Base-by-base conservation (phyloP, 2,329 filamentous ascomycete species). In the Penicillium sclerotigenum region DNA sequence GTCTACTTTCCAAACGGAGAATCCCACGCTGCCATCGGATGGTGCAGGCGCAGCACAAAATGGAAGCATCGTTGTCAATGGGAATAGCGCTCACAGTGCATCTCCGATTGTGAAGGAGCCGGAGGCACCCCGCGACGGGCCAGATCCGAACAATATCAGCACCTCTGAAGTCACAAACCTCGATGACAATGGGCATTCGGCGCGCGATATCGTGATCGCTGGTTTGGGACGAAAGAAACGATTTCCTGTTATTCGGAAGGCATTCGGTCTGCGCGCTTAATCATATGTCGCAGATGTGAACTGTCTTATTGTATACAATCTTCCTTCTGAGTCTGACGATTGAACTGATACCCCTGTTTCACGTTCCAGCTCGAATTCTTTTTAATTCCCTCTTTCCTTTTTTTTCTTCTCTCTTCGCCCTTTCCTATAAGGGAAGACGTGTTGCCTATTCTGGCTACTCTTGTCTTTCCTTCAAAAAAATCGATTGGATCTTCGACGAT, bases 181-280 rank as follows among this genome's bases (percentile, higher is more conserved):
- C 4, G 60, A 65, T 37, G 57, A 63, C 2, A 52, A 54, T 24
- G 53, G 59, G 8, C 49, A 31, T 7, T 46, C 55, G 3, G 68
- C 63, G 20, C 60, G 64, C n/a, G 66, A 73, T 33, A 63, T 74
- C 18, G 68, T 69, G n/a, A 68, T 73, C 33, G 67, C 70, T 40
- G 64, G 67, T 5, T 66, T 67, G 20, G 75, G 71, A 34, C 77
- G 75, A 56, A 79, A 78, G 68, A 79, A 77, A 61, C 74, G 74
- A 54, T 79, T 79, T 50, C 73, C 73, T 9, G 66, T 73, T 54
- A 65, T 79, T 50, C 71, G 76, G 41, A 77, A 75, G 57, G 77
- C 76, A 20, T 76, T 79, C 58, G 73, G 76, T 22, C 63, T 79
- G 57, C 69, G 70, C 47, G 37, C 36, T 41, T 64, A 47, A 65